These are phyloP conservation scores for Tricholomella constricta DNA, from an alignment of 768 basidiomycete genomes.

Conservation along the genomic window DNA sequence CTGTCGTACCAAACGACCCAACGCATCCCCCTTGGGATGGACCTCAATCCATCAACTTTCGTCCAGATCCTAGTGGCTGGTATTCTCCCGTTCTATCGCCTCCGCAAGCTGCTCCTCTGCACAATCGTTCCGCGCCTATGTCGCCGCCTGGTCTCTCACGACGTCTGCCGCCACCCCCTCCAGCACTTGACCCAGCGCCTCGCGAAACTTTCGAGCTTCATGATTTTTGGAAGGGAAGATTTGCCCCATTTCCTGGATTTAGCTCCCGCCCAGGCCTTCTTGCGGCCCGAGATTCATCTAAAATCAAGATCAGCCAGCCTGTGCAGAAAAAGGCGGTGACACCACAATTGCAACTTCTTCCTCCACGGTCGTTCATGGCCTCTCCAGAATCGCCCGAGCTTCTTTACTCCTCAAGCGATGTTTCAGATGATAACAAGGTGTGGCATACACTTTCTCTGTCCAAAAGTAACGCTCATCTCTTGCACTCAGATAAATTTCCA, in stretches of 20 bases:
- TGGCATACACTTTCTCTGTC: neutral
- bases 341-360: slow-evolving; percentile 15
- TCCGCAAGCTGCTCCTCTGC: neutral
- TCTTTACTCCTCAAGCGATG: slow-evolving; percentile 7
- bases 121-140: neutral
- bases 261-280: slow-evolving; percentile 36
- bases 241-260: slow-evolving; percentile 45
- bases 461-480: neutral
- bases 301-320: slow-evolving; percentile 19
- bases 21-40: slow-evolving; percentile 1
- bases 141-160: neutral
- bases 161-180: neutral
- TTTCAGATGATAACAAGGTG: neutral
- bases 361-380: slow-evolving; percentile 20
- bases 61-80: slow-evolving; percentile 18
- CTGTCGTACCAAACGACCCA: neutral
- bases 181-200: neutral
- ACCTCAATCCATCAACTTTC: neutral
- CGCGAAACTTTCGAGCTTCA: slow-evolving; percentile 24
- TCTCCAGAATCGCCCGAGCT: slow-evolving; percentile 5
- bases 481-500: slow-evolving; percentile 21
- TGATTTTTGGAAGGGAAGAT: slow-evolving; percentile 42
- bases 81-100: slow-evolving; percentile 6
- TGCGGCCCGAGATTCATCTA: slow-evolving; percentile 21
- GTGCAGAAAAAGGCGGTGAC: slow-evolving; percentile 8